Evolutionary conservation across 1,284 basidiomycete species (phyloP), one percentile per base, ranked within the genome.

Genomic region (Malassezia furfur): DNA sequence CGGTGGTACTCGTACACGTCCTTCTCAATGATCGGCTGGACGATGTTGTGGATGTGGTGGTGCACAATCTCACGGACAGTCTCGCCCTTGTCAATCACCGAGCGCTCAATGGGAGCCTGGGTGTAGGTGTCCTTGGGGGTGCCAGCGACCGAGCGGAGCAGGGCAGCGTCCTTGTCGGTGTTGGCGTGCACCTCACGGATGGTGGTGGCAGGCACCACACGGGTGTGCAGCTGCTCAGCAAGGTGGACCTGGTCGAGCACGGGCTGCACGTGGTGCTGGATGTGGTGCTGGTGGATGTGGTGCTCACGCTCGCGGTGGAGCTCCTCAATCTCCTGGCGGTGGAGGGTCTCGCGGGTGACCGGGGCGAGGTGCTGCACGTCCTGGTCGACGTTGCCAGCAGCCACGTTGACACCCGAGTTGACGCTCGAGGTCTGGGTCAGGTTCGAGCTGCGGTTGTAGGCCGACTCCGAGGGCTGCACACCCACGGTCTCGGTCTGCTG

Each of bases 251-350:
- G 56, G 58, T 75, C 73, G 15, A 66, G 48, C 8, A 76, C 65
- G 36, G 72, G 74, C 64, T 75, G 74, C 39, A 64, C 63, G 67
- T 76, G 74, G 64, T 73, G 72, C 66, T 72, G 70, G 40, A 73
- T 56, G 62, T 73, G 68, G 65, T 73, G 69, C 22, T 69, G 57
- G 65, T 76, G 74, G 5, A 67, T 65, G 51, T 75, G 64, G 51
- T 73, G 63, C 60, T 76, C 72, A 50, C 66, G 66, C 62, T 74
- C 57, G 30, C 70, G 74, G 35, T 59, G 40, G 22, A 76, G 64
- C 61, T 76, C 74, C 64, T 76, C 73, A 9, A 70, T 61, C 60
- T 74, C 69, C 62, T 76, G 74, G n/a, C 60, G 62, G 61, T 74
- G 69, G 54, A 65, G 67, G 8, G 60, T 66, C 48, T 67, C 59